Evolutionary conservation across 768 basidiomycete genomes (phyloP).

Genomic region (Mycena chlorophos): DNA sequence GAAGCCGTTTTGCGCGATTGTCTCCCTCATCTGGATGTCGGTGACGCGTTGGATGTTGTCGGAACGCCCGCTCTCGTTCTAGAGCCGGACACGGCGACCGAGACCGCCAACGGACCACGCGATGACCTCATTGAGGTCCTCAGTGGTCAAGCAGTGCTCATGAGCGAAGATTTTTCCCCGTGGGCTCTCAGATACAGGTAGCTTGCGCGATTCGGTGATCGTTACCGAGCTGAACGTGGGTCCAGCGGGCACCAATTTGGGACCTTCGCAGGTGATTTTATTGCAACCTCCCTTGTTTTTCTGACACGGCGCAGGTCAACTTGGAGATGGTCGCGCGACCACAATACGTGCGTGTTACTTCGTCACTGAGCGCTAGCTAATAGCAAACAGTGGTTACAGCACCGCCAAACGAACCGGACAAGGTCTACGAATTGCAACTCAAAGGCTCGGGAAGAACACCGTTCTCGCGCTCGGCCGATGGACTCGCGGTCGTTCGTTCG

Average conservation of each 20-base stretch:
- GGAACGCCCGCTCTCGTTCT: conserved; percentile 56
- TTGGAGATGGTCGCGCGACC: conserved; percentile 96
- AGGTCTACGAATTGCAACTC: conserved; percentile 83
- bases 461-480: conserved; percentile 90
- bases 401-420: conserved; percentile 55
- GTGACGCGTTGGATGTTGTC: conserved; percentile 72
- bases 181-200: conserved; percentile 91
- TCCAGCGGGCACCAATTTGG: conserved; percentile 93
- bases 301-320: conserved; percentile 88
- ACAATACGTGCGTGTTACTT: conserved; percentile 53
- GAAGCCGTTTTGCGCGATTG: conserved; percentile 69
- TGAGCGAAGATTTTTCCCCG: conserved; percentile 63
- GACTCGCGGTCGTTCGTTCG: conserved; percentile 91
- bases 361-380: conserved; percentile 1
- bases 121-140: conserved; percentile 80
- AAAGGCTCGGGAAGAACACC: conserved; percentile 95
- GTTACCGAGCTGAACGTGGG: too few relatives aligned
- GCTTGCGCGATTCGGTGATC: too few relatives aligned
- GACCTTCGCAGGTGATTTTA: conserved; percentile 42
- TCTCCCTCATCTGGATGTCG: conserved; percentile 82
- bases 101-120: conserved; percentile 42
- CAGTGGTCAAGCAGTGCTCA: conserved; percentile 72
- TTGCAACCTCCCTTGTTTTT: too few relatives aligned
- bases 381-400: conserved; percentile 67
- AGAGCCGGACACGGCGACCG: conserved; percentile 1